Evolutionary conservation across 2,329 filamentous ascomycete genomes (phyloP), one percentile per base, ranked within the genome.

Genomic region (Aspergillus fructus): DNA sequence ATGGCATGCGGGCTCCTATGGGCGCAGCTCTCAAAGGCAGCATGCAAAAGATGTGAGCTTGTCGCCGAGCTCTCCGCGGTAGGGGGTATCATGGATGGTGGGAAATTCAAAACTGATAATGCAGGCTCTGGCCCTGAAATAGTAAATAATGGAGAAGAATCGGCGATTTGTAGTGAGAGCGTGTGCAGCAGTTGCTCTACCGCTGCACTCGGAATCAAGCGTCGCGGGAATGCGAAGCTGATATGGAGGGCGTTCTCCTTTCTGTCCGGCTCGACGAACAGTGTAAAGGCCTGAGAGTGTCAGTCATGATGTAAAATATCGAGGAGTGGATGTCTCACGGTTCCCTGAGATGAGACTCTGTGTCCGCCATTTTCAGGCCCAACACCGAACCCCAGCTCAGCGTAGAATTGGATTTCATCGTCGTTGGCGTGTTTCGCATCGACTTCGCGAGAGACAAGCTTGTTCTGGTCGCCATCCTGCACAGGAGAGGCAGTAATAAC

Each of bases 11-110:
- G 67, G 17, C 56, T 63, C 42, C 49, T 59, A 4, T 42, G 61
- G 51, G 61, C 67, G 61, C 67, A 67, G 58, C 58, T 49, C 60
- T 70, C 67, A 24, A 70, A 70, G 49, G 64, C 60, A 42, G 61
- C 41, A 55, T 70, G 67, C 33, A 70, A 56, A 52, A 69, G 67
- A 42, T 52, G 62, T 12, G 58, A 30, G 19, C 49, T 40, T 9
- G 55, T 45, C 52, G 30, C 37, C 9, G 34, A 37, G 19, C 24
- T n/a, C 11, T 58, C 53, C 9, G 60, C 53, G 24, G 47, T 30
- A 8, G 67, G 62, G 51, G 67, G 67, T 56, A 59, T 64, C 59
- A 58, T 61, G 51, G 62, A 58, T 30, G 67, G 58, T 13, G 67
- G 67, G 48, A 67, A 69, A 51, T 70, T 70, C 42, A 69, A 34